Conservation (phyloP, 768 basidiomycete genomes). For the Gautieria morchelliformis region DNA sequence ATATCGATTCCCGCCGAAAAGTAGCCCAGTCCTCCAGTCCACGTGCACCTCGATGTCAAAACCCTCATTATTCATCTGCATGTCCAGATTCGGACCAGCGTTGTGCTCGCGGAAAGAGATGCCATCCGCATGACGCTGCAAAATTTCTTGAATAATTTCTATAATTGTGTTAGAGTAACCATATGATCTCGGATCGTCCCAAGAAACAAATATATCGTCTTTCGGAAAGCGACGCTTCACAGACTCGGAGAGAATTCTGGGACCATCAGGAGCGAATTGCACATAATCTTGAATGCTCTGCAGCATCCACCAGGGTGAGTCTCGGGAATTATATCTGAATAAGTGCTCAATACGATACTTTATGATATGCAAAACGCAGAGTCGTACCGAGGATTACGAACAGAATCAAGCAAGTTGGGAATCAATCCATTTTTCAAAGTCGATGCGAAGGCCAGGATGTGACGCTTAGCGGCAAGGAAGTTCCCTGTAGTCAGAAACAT, state of each 20-base stretch:
- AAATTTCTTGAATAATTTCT: conserved; percentile 93
- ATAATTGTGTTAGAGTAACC: conserved; percentile 73
- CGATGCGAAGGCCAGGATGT: conserved; percentile 88
- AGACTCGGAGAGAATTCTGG: conserved; percentile 65
- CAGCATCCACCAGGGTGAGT: conserved; percentile 99
- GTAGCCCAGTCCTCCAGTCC: conserved; percentile 92
- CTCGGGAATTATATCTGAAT: conserved; percentile 84
- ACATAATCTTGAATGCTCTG: conserved; percentile 97
- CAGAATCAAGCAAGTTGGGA: conserved; percentile 90
- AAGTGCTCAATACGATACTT: not conserved
- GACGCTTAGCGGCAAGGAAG: conserved; percentile 73
- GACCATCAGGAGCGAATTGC: conserved; percentile 72
- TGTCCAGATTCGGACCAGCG: conserved; percentile 93
- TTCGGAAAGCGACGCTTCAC: conserved; percentile 91
- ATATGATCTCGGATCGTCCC: conserved; percentile 82
- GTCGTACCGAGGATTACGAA: conserved; percentile 67
- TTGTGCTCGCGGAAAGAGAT: conserved; percentile 95
- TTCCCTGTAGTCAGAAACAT: conserved; percentile 91
- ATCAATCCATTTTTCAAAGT: conserved; percentile 94
- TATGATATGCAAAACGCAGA: not conserved
- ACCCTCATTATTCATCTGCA: conserved; percentile 89
- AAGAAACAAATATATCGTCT: conserved; percentile 89
- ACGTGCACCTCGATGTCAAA: conserved; percentile 90
- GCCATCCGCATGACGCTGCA: conserved; percentile 88
- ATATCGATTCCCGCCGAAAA: conserved; percentile 73